Conservation (phyloP, 495 filamentous ascomycete genomes). For the Thermothielavioides terrestris region DNA sequence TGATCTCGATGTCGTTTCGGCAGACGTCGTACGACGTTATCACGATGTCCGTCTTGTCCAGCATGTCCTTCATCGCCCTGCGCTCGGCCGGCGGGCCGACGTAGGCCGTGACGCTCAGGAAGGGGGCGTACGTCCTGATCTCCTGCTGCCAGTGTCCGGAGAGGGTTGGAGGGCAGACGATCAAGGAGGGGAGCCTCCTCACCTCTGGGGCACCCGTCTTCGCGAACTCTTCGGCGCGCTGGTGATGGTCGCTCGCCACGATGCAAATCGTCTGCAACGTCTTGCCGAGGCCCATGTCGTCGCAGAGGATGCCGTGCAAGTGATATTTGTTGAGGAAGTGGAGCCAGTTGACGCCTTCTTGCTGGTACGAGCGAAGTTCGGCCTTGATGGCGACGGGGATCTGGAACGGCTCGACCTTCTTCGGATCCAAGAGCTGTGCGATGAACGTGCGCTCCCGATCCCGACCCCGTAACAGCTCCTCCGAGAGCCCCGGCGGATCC, state of each 20-base stretch:
- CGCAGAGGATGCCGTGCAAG: conserved; percentile 94
- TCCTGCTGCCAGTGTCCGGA: conserved; percentile 99
- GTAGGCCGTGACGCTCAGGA: conserved; percentile 79
- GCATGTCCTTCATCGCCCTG: conserved; percentile 51
- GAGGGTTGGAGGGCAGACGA: conserved; percentile 93
- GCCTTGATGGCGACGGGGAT: conserved; percentile 97
- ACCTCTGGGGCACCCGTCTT: conserved; percentile 68
- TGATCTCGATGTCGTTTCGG: conserved; percentile 79
- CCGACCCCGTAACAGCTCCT: conserved; percentile 77
- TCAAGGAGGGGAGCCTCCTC: conserved; percentile 77
- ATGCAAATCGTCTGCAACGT: conserved; percentile 96
- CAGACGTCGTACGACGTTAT: conserved; percentile 98
- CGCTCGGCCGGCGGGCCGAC: conserved; percentile 81
- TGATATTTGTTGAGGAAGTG: conserved; percentile 97
- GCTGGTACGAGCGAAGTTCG: conserved; percentile 89
- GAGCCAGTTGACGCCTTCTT: conserved; percentile 98
- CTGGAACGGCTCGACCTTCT: conserved; percentile 88
- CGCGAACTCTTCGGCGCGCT: conserved; percentile 80
- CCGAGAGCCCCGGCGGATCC: conserved; percentile 85
- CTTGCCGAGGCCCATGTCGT: conserved; percentile 98
- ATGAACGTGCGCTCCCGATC: conserved; percentile 95
- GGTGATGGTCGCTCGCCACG: conserved; percentile 91
- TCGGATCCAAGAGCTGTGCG: conserved; percentile 86
- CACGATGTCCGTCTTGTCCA: conserved; percentile 76
- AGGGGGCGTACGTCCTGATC: conserved; percentile 88